These are phyloP conservation scores for Prunus mongolica DNA, from an alignment of 306 rosid genomes.

Conservation along the genomic window DNA sequence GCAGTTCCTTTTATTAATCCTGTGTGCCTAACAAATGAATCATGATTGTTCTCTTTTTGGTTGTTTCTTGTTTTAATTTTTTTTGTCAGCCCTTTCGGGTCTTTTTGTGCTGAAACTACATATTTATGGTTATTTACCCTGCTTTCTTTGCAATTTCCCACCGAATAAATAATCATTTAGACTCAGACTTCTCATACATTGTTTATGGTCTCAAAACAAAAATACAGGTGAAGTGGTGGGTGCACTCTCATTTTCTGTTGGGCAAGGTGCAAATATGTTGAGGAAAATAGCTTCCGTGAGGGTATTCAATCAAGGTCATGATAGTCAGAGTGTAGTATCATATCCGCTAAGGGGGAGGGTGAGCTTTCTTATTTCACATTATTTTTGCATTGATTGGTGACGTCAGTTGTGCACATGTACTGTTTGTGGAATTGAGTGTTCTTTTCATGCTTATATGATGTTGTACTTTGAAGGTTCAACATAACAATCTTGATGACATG, in stretches of 20 bases:
- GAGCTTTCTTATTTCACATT: conserved; percentile 24
- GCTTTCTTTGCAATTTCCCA: not conserved
- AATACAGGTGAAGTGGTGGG: conserved; percentile 86
- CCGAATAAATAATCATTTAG: not conserved
- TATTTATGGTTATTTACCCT: not conserved
- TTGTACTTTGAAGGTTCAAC: conserved; percentile 44
- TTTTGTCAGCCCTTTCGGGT: not conserved
- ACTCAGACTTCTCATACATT: not conserved
- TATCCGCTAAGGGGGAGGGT: conserved; percentile 72
- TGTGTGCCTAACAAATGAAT: not conserved
- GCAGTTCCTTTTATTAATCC: not conserved
- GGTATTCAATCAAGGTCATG: conserved; percentile 57
- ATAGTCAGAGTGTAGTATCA: conserved; percentile 41
- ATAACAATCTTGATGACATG: conserved; percentile 43
- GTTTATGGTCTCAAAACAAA: conserved; percentile 16
- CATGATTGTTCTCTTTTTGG: not conserved
- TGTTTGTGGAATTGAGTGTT: not conserved
- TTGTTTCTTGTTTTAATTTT: not conserved
- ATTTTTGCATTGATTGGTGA: conserved; percentile 12
- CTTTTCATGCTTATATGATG: conserved; percentile 12
- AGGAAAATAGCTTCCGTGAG: conserved; percentile 75
- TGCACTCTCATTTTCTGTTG: conserved; percentile 82
- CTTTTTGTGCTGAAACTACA: not conserved
- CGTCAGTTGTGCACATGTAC: conserved; percentile 1
- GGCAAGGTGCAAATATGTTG: conserved; percentile 60